A percentile compares a stretch with the other conserved stretches of the same genome.
These are phyloP conservation scores for Pseudomicrostroma phylloplanum DNA, from an alignment of 1,284 basidiomycete genomes.

Conservation along the genomic window DNA sequence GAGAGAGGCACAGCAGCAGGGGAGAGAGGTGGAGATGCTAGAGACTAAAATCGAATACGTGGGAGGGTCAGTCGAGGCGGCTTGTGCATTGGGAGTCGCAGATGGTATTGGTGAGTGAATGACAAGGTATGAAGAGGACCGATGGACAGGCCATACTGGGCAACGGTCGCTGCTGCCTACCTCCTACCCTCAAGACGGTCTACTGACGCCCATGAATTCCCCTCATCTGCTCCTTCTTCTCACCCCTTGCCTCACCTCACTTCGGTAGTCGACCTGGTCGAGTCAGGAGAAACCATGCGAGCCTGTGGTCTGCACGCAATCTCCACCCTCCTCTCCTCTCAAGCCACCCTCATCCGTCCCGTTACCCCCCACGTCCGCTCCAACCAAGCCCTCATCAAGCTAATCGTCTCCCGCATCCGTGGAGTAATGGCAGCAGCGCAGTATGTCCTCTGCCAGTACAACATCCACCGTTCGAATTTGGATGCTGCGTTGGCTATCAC, in stretches of 20 bases:
- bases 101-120: conserved; percentile 79
- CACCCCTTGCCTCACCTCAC: neutral
- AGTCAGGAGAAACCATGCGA: conserved; percentile 99
- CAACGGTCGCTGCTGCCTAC: neutral
- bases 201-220: neutral
- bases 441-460: conserved; percentile 89
- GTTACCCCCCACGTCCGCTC: conserved; percentile 61
- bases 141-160: neutral
- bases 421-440: conserved; percentile 84
- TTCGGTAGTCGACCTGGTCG: conserved; percentile 51
- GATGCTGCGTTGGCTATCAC: conserved; percentile 66
- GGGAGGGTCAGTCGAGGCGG: conserved; percentile 95
- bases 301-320: conserved; percentile 92
- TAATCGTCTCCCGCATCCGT: conserved; percentile 79
- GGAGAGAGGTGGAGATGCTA: conserved; percentile 12
- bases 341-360: conserved; percentile 90
- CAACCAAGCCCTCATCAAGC: conserved; percentile 62
- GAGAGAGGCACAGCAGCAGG: conserved; percentile 50
- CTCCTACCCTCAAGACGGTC: neutral
- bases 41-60: conserved; percentile 85
- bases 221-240: neutral
- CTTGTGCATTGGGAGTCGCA: conserved; percentile 89
- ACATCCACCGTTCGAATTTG: conserved; percentile 66
- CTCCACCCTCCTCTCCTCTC: conserved; percentile 68
- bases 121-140: neutral